phyloP scores from a whole-genome alignment of 768 basidiomycete species.

The Cyathus striatus region DNA sequence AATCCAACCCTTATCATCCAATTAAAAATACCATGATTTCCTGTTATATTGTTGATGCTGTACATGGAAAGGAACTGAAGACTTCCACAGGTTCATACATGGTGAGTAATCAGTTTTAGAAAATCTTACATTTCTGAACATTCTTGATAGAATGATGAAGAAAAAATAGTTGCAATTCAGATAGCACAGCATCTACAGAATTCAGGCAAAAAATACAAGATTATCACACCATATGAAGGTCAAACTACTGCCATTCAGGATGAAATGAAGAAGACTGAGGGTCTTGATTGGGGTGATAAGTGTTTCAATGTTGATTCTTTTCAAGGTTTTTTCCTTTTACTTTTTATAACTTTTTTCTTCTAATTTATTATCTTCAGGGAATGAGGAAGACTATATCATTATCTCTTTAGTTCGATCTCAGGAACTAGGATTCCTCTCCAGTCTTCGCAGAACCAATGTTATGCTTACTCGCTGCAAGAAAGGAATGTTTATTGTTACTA shows the following conservation, averaged over 20 bases:
- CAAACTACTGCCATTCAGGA: constrained; percentile 60
- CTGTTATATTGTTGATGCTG: constrained; percentile 71
- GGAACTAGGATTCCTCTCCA: constrained; percentile 62
- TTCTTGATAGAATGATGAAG: constrained; percentile 50
- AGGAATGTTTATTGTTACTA: constrained; percentile 74
- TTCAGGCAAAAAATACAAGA: constrained; percentile 43
- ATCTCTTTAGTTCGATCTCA: constrained; percentile 62
- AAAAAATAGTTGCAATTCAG: constrained; percentile 50
- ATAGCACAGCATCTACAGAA: constrained; percentile 55
- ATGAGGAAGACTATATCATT: constrained; percentile 77
- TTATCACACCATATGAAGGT: constrained; percentile 81
- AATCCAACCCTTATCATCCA: constrained; percentile 46
- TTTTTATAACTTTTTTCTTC: constrained; percentile 2
- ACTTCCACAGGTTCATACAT: constrained; percentile 23
- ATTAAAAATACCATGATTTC: constrained; percentile 37
- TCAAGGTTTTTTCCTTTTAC: constrained; percentile 50
- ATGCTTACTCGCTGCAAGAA: constrained; percentile 80
- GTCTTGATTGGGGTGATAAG: constrained; percentile 59
- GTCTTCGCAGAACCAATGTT: constrained; percentile 73
- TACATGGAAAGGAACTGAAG: constrained; percentile 32
- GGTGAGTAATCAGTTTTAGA: constrained; percentile 19
- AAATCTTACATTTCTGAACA: constrained; percentile 1
- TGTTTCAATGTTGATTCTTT: constrained; percentile 86
- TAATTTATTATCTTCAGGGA: constrained; percentile 41
- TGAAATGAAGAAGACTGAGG: constrained; percentile 38